Conservation (phyloP, 352 stramenopile genomes). For the Globisporangium recalcitrans region DNA sequence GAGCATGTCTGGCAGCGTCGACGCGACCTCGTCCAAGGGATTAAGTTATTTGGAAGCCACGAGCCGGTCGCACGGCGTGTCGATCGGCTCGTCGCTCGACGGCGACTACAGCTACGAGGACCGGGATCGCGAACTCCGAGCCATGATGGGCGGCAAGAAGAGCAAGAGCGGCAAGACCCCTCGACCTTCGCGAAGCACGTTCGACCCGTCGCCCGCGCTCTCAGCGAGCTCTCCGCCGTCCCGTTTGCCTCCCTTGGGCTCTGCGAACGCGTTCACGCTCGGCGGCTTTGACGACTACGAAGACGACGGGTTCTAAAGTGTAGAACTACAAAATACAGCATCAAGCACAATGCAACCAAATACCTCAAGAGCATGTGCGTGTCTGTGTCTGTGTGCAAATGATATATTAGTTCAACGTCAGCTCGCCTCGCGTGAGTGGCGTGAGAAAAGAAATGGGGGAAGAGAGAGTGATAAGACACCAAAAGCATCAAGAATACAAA, state of each 20-base stretch:
- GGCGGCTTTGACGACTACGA: constrained; percentile 52
- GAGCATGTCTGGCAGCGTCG: constrained; percentile 54
- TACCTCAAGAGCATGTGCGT: not conserved
- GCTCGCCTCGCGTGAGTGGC: not conserved
- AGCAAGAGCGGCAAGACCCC: not conserved
- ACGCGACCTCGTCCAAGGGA: constrained; percentile 35
- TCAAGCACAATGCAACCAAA: not conserved
- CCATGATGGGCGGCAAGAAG: constrained; percentile 16
- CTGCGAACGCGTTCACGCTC: constrained; percentile 49
- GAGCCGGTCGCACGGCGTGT: constrained; percentile 47
- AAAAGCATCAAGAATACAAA: not conserved
- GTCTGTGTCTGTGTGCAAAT: not conserved
- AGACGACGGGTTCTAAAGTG: constrained; percentile 38
- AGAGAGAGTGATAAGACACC: not conserved
- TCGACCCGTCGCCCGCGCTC: constrained; percentile 59
- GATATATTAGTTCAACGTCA: constrained; percentile 7
- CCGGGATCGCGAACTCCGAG: constrained; percentile 13
- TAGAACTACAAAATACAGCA: not conserved
- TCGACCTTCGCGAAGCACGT: constrained; percentile 40
- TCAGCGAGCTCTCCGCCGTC: constrained; percentile 68
- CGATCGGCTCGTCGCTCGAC: constrained; percentile 46
- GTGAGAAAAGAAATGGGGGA: not conserved
- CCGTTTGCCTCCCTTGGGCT: constrained; percentile 47
- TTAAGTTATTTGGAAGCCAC: constrained; percentile 53
- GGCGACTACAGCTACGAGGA: constrained; percentile 43